Percentiles rank a stretch among this genome's conserved stretches.
Conservation (phyloP, 2,329 filamentous ascomycete species). For the Scleromitrula shiraiana region DNA sequence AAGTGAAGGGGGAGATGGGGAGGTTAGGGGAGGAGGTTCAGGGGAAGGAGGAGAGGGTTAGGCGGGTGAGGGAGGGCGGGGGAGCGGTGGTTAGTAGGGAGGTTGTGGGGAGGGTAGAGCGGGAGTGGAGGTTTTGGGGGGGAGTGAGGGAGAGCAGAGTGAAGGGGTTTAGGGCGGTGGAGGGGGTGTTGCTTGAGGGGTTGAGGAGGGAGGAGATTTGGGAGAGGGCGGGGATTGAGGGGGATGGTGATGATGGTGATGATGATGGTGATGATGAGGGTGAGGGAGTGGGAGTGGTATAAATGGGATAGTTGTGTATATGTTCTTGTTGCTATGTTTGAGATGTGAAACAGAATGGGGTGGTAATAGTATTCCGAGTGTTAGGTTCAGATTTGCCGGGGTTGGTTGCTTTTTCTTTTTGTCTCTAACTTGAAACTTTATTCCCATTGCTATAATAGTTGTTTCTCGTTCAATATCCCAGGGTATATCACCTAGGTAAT, state of each 20-base stretch:
- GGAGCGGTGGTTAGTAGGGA: slow-evolving; percentile 38
- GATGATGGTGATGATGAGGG: too few species aligned
- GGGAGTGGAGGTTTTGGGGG: slow-evolving; percentile 39
- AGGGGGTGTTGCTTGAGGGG: slow-evolving; percentile 38
- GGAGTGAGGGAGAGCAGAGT: slow-evolving; percentile 25
- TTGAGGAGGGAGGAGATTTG: slow-evolving; percentile 41
- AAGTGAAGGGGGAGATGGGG: slow-evolving; percentile 38
- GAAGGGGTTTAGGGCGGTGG: slow-evolving; percentile 24
- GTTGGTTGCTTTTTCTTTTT: too few species aligned
- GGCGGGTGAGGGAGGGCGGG: slow-evolving; percentile 31
- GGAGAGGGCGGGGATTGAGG: slow-evolving; percentile 31
- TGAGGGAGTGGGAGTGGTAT: background rate
- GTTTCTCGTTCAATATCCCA: too few species aligned
- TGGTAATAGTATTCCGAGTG: too few species aligned
- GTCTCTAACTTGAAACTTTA: too few species aligned
- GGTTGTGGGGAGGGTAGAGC: slow-evolving; percentile 39
- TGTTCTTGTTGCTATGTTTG: too few species aligned
- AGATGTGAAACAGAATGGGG: too few species aligned
- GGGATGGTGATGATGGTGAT: slow-evolving; percentile 10
- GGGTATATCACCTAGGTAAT: too few species aligned
- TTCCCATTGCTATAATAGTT: too few species aligned
- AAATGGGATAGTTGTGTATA: too few species aligned
- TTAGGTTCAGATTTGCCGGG: too few species aligned
- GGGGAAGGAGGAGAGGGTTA: slow-evolving; percentile 34
- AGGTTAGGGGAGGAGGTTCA: slow-evolving; percentile 41